These are phyloP conservation scores for Pichia exigua DNA, from an alignment of 805 yeast genomes.

Conservation along the genomic window DNA sequence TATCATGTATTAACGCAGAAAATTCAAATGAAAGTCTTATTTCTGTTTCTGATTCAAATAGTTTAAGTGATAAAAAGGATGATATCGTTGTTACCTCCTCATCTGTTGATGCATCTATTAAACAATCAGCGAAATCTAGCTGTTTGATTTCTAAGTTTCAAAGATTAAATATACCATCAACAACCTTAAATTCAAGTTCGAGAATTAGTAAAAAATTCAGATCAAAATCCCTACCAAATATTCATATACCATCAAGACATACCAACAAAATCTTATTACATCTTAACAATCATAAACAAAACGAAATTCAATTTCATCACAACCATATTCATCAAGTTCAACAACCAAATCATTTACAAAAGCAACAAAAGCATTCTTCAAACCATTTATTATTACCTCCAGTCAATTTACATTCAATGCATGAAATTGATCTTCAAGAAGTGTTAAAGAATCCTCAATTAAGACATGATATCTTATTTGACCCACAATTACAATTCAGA, in stretches of 20 bases:
- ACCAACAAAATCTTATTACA: not conserved
- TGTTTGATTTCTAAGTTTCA: not conserved
- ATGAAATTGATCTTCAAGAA: constrained; percentile 82
- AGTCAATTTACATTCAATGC: constrained; percentile 68
- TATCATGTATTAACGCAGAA: constrained; percentile 5
- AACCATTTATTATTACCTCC: constrained; percentile 51
- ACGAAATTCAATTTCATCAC: not conserved
- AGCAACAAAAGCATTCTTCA: constrained; percentile 11
- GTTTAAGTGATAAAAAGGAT: too few species aligned
- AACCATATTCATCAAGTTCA: not conserved
- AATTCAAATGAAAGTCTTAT: not conserved
- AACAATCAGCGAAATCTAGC: not conserved
- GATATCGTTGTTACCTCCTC: not conserved
- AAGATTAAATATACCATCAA: not conserved
- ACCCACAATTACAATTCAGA: constrained; percentile 85
- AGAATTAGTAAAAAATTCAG: constrained; percentile 22
- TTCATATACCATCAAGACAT: constrained; percentile 22
- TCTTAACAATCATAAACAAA: not conserved
- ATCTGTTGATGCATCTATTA: not conserved
- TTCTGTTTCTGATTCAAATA: not conserved
- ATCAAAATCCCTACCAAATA: constrained; percentile 30
- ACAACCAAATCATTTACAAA: not conserved
- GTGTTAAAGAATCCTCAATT: constrained; percentile 86
- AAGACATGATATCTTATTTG: constrained; percentile 88
- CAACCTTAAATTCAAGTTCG: constrained; percentile 1